A percentile compares a stretch with the other conserved stretches of the same genome.
These are phyloP conservation scores for Auricularia sp. DNA, from an alignment of 768 basidiomycete species.

Conservation along the genomic window DNA sequence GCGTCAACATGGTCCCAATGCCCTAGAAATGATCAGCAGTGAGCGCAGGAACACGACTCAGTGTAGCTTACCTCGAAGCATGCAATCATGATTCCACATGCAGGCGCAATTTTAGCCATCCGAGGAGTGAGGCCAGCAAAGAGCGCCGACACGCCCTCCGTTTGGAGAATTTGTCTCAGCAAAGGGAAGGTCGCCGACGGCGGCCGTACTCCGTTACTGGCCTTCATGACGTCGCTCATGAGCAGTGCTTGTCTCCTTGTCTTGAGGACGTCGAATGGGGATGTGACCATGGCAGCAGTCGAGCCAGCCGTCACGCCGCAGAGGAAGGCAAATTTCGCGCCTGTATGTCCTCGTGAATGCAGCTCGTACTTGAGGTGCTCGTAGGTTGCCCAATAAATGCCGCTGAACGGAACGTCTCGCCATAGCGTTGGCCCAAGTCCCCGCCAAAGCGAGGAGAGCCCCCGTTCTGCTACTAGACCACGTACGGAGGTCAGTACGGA, in stretches of 20 bases:
- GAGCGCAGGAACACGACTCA: too few relatives aligned
- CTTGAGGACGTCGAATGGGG: slow-evolving; percentile 95
- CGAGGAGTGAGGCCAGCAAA: slow-evolving; percentile 82
- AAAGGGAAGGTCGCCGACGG: slow-evolving; percentile 50
- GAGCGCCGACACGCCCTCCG: slow-evolving; percentile 68
- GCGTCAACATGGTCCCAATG: too few relatives aligned
- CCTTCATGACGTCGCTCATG: slow-evolving; percentile 39
- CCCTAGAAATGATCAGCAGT: too few relatives aligned
- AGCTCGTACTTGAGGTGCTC: slow-evolving; percentile 69
- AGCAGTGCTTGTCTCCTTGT: slow-evolving; percentile 81
- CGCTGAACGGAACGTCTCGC: slow-evolving; percentile 97
- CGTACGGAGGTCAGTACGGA: slow-evolving; percentile 61
- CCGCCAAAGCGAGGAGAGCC: slow-evolving; percentile 70
- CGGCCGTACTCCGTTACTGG: slow-evolving; percentile 21
- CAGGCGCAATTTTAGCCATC: slow-evolving; percentile 91
- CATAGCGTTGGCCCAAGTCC: slow-evolving; percentile 88
- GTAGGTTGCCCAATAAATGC: slow-evolving; percentile 94
- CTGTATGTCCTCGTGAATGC: slow-evolving; percentile 40
- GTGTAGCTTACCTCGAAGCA: slow-evolving; percentile 51
- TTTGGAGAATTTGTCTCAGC: slow-evolving; percentile 55
- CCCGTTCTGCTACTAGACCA: slow-evolving; percentile 48
- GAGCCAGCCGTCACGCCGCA: slow-evolving; percentile 87
- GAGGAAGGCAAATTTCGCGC: slow-evolving; percentile 67
- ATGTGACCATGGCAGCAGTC: slow-evolving; percentile 75
- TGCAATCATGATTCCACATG: slow-evolving; percentile 97